A percentile compares a stretch with the other conserved stretches of the same genome.
Evolutionary conservation across 768 basidiomycete species (phyloP).

Genomic region (Mycena belliarum): DNA sequence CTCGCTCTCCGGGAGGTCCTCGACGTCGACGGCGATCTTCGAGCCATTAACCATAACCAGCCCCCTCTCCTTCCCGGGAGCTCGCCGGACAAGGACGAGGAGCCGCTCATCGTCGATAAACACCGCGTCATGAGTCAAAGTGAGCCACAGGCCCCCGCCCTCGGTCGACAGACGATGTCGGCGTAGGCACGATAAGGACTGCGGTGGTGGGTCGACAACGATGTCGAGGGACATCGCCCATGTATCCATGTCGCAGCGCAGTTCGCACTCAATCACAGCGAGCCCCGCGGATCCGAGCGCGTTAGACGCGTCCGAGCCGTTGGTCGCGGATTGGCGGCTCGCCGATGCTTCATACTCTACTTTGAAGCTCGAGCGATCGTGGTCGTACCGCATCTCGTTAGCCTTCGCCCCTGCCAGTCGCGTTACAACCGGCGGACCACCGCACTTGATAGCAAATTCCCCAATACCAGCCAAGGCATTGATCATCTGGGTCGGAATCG

Average conservation of each 20-base stretch:
- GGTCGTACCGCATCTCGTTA: slow-evolving; percentile 79
- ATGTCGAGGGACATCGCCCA: slow-evolving; percentile 86
- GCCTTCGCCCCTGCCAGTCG: slow-evolving; percentile 78
- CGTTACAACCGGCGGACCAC: slow-evolving; percentile 91
- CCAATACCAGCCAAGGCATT: slow-evolving; percentile 86
- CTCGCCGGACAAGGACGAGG: slow-evolving; percentile 71
- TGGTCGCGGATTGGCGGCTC: slow-evolving; percentile 40
- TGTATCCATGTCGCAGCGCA: slow-evolving; percentile 89
- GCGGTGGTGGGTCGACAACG: slow-evolving; percentile 91
- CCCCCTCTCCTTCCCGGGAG: slow-evolving; percentile 77
- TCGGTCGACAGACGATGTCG: slow-evolving; percentile 84
- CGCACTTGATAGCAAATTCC: slow-evolving; percentile 93
- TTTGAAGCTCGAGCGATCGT: slow-evolving; percentile 78
- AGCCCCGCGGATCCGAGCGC: slow-evolving; percentile 32
- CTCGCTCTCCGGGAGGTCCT: slow-evolving; percentile 85
- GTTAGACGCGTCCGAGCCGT: slow-evolving; percentile 24
- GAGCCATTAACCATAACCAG: slow-evolving; percentile 88
- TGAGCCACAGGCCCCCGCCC: slow-evolving; percentile 94
- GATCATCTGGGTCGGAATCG: slow-evolving; percentile 94
- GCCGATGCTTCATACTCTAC: slow-evolving; percentile 80
- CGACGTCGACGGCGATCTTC: slow-evolving; percentile 80
- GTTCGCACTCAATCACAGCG: slow-evolving; percentile 80
- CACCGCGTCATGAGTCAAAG: slow-evolving; percentile 83
- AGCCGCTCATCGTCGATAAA: slow-evolving; percentile 78
- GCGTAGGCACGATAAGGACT: slow-evolving; percentile 76